Conservation (phyloP, 1,139 yeast species). For the Sugiyamaella neomexicana region DNA sequence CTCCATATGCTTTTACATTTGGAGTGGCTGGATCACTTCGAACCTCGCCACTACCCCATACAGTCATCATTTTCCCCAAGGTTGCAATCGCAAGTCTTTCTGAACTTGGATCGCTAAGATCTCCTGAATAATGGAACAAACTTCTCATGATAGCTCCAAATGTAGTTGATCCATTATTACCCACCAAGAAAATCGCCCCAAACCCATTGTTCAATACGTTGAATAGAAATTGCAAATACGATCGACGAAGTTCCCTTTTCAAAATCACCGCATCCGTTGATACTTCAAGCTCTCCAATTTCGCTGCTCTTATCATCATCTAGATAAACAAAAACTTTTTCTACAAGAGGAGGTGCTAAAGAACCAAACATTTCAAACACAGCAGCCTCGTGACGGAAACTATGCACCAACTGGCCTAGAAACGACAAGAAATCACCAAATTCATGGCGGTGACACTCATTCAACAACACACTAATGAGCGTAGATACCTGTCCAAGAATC, state of each 20-base stretch:
- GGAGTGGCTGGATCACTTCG: constrained; percentile 46
- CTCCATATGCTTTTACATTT: constrained; percentile 49
- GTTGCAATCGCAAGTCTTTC: constrained; percentile 72
- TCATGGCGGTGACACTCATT: constrained; percentile 66
- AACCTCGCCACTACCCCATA: constrained; percentile 70
- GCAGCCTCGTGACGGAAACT: constrained; percentile 64
- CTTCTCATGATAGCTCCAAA: constrained; percentile 66
- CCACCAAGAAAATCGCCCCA: constrained; percentile 72
- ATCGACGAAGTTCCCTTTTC: constrained; percentile 56
- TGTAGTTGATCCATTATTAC: constrained; percentile 54
- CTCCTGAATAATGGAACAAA: constrained; percentile 65
- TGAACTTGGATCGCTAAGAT: constrained; percentile 52
- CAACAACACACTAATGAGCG: constrained; percentile 71
- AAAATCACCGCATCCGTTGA: constrained; percentile 46
- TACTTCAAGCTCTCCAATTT: constrained; percentile 21
- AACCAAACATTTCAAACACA: constrained; percentile 72
- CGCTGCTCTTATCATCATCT: constrained; percentile 42
- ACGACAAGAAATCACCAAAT: constrained; percentile 76
- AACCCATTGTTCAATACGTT: constrained; percentile 74
- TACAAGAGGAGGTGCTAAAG: constrained; percentile 70
- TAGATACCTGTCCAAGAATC: constrained; percentile 60
- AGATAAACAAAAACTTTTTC: constrained; percentile 61
- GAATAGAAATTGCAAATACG: constrained; percentile 67
- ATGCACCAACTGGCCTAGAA: constrained; percentile 86
- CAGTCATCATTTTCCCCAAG: constrained; percentile 62